Percentiles rank a stretch among this genome's conserved stretches.
phyloP scores from a whole-genome alignment of 2,329 filamentous ascomycete genomes.

The Chaetomiaceae sp. region DNA sequence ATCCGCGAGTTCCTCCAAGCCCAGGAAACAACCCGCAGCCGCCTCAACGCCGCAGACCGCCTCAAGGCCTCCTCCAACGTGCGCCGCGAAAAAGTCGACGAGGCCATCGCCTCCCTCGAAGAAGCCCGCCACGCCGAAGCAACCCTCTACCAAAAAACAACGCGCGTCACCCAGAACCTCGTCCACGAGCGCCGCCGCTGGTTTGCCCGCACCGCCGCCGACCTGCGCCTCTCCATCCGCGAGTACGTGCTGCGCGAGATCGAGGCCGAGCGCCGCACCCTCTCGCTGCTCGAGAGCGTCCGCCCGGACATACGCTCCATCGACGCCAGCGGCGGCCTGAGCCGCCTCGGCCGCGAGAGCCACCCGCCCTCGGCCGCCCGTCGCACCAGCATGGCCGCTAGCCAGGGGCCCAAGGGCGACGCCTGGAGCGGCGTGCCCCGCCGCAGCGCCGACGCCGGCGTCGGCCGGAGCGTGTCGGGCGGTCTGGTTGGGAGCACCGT shows the following conservation, averaged over 20 bases:
- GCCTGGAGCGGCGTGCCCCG: conserved; percentile 94
- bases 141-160: conserved; percentile 78
- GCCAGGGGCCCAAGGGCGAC: conserved; percentile 95
- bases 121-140: conserved; percentile 80
- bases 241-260: conserved; percentile 95
- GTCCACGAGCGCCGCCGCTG: conserved; percentile 84
- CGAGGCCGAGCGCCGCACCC: conserved; percentile 85
- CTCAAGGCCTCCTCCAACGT: conserved; percentile 84
- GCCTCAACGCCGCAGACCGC: conserved; percentile 79
- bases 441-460: conserved; percentile 64
- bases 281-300: conserved; percentile 89
- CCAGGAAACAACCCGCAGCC: conserved; percentile 77
- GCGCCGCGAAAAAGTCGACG: conserved; percentile 91
- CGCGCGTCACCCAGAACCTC: conserved; percentile 83
- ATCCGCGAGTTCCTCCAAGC: conserved; percentile 90
- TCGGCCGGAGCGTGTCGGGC: conserved; percentile 71
- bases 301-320: conserved; percentile 90
- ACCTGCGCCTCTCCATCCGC: conserved; percentile 75
- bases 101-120: conserved; percentile 86
- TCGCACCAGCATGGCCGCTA: conserved; percentile 72
- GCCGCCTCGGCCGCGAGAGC: conserved; percentile 79
- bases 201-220: conserved; percentile 81
- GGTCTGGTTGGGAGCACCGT: conserved; percentile 40
- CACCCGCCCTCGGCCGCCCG: conserved; percentile 62
- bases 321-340: conserved; percentile 84